A percentile compares a stretch with the other conserved stretches of the same genome.
Conservation (phyloP, 306 rosid genomes). For the Sechiopsis laciniata region DNA sequence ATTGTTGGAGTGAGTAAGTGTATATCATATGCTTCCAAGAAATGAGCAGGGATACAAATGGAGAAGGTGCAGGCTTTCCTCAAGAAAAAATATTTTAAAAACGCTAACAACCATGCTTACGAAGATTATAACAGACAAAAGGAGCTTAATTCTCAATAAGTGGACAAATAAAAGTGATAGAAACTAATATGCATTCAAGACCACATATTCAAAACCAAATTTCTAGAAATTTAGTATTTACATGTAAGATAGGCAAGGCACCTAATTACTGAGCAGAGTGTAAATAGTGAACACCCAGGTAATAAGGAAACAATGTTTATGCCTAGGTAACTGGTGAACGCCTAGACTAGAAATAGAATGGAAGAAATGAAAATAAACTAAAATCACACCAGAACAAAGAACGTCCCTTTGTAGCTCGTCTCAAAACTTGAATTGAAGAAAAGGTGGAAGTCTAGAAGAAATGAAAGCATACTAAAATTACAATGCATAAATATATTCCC, state of each 20-base stretch:
- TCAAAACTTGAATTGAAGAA: neutral
- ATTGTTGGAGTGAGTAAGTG: neutral
- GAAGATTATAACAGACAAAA: neutral
- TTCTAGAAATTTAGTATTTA: neutral
- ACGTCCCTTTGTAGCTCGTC: neutral
- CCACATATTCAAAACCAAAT: neutral
- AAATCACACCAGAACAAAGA: constrained; percentile 5
- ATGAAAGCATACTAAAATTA: neutral
- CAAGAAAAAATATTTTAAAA: neutral
- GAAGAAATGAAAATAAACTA: constrained; percentile 4
- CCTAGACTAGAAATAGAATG: neutral
- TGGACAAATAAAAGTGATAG: neutral
- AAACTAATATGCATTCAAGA: constrained; percentile 10
- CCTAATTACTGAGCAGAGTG: neutral
- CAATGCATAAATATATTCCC: neutral
- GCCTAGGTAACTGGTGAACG: too few relatives aligned
- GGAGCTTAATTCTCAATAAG: neutral
- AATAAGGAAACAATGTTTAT: neutral
- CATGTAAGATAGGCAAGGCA: neutral
- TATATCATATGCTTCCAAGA: constrained; percentile 1
- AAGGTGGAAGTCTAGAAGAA: neutral
- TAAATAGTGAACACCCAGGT: neutral
- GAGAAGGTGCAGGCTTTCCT: neutral
- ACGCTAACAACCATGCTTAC: neutral
- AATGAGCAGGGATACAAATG: neutral